phyloP scores from a whole-genome alignment of 2,329 filamentous ascomycete species.

The Zymoseptoria pseudotritici region DNA sequence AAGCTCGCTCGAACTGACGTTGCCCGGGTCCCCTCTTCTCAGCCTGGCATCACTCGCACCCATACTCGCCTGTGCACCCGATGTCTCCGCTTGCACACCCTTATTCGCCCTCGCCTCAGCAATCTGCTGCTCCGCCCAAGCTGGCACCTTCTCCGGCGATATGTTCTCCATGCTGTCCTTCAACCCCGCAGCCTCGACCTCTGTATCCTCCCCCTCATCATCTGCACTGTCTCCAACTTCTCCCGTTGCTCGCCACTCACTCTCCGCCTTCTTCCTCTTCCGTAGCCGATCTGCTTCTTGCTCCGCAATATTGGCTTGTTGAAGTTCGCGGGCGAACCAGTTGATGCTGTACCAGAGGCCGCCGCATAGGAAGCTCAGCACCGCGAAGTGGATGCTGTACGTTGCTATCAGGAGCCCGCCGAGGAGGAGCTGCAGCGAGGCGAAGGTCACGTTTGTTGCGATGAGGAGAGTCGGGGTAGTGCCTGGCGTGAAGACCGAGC shows the following conservation, averaged over 20 bases:
- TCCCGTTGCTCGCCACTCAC: slow-evolving; percentile 36
- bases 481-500: slow-evolving; percentile 88
- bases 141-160: slow-evolving; percentile 8
- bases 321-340: slow-evolving; percentile 77
- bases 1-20: slow-evolving; percentile 26
- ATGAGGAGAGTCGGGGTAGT: slow-evolving; percentile 79
- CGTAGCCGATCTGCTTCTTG: slow-evolving; percentile 43
- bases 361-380: slow-evolving; percentile 70
- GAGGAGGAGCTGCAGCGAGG: slow-evolving; percentile 72
- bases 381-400: slow-evolving; percentile 78
- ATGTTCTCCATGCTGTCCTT: slow-evolving; percentile 9
- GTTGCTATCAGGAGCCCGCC: slow-evolving; percentile 69
- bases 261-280: slow-evolving; percentile 29
- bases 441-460: slow-evolving; percentile 87
- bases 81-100: slow-evolving; percentile 4
- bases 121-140: slow-evolving; percentile 10
- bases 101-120: slow-evolving; percentile 7
- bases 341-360: slow-evolving; percentile 92
- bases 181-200: slow-evolving; percentile 26
- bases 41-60: slow-evolving; percentile 13
- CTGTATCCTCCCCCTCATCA: slow-evolving; percentile 43
- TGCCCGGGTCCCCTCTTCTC: slow-evolving; percentile 16
- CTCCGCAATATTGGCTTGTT: slow-evolving; percentile 39
- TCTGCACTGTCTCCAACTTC: slow-evolving; percentile 35
- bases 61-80: slow-evolving; percentile 1